A percentile compares a stretch with the other conserved stretches of the same genome.
phyloP scores from a whole-genome alignment of 1,139 yeast species.

The Yamadazyma diddensiae region DNA sequence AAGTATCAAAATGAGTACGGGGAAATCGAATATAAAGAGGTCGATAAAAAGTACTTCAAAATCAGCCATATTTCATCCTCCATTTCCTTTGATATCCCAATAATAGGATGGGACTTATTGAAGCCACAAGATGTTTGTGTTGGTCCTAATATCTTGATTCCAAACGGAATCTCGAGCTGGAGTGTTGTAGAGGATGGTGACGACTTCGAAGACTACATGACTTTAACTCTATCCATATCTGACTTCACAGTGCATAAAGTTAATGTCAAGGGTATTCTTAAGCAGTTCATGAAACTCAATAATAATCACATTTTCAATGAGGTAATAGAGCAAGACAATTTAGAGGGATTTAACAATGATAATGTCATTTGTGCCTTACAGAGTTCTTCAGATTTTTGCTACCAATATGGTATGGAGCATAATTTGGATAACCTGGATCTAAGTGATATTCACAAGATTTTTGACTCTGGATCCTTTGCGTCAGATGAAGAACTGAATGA shows the following conservation, averaged over 20 bases:
- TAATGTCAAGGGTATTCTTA: slow-evolving; percentile 30
- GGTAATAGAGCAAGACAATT: slow-evolving; percentile 9
- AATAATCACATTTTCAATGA: slow-evolving; percentile 16
- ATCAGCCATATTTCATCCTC: slow-evolving; percentile 34
- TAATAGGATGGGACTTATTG: slow-evolving; percentile 29
- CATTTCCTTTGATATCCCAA: slow-evolving; percentile 32
- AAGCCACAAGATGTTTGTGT: slow-evolving; percentile 25
- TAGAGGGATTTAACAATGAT: slow-evolving; percentile 23
- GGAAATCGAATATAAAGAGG: slow-evolving; percentile 9
- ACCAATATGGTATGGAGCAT: slow-evolving; percentile 21
- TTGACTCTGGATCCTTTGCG: slow-evolving; percentile 10
- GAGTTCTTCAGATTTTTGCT: slow-evolving; percentile 27
- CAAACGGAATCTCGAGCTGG: slow-evolving; percentile 40
- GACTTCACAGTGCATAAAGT: slow-evolving; percentile 34
- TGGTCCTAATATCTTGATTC: slow-evolving; percentile 33
- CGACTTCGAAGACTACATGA: slow-evolving; percentile 24
- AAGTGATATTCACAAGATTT: slow-evolving; percentile 8
- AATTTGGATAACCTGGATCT: slow-evolving; percentile 1
- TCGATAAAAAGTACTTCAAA: slow-evolving; percentile 17
- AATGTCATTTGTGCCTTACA: slow-evolving; percentile 34
- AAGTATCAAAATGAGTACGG: slow-evolving; percentile 9
- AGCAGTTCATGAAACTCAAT: slow-evolving; percentile 19
- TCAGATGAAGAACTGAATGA: slow-evolving; percentile 7
- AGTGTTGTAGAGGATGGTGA: slow-evolving; percentile 9
- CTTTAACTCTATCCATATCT: slow-evolving; percentile 30